phyloP scores from a whole-genome alignment of 2,329 filamentous ascomycete species.

The Scytalidium sp. region DNA sequence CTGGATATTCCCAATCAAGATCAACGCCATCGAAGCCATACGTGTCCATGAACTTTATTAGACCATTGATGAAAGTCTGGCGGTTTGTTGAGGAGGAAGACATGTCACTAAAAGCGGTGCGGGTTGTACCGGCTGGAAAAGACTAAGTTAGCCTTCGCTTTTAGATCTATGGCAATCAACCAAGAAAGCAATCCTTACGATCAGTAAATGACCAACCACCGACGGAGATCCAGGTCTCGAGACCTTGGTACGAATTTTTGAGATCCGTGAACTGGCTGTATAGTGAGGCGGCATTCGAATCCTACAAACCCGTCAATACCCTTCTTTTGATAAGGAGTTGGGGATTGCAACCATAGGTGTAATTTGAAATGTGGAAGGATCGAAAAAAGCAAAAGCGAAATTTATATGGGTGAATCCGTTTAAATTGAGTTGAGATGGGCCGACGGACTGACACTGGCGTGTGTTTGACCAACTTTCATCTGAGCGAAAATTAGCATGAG shows the following conservation, averaged over 20 bases:
- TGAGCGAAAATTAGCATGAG: no score
- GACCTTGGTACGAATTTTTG: background rate
- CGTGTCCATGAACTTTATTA: constrained; percentile 36
- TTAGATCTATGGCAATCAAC: constrained; percentile 4
- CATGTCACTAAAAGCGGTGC: constrained; percentile 31
- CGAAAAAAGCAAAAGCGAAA: constrained; percentile 37
- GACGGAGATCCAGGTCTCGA: constrained; percentile 12
- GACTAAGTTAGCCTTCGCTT: constrained; percentile 28
- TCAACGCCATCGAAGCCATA: constrained; percentile 44
- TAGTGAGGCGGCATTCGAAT: no score
- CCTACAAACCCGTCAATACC: constrained; percentile 15
- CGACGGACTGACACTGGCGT: constrained; percentile 28
- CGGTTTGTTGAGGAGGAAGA: constrained; percentile 24
- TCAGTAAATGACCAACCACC: constrained; percentile 15
- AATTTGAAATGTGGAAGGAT: constrained; percentile 27
- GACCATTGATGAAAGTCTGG: constrained; percentile 32
- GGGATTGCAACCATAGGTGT: constrained; percentile 25
- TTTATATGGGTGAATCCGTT: constrained; percentile 21
- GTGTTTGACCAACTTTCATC: constrained; percentile 6
- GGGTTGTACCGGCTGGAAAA: background rate
- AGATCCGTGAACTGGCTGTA: background rate
- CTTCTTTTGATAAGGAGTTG: no score
- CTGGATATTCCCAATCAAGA: constrained; percentile 42
- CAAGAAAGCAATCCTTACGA: no score
- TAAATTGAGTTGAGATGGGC: constrained; percentile 16